A percentile compares a stretch with the other conserved stretches of the same genome.
Conservation (phyloP, 164 flowering plant genomes). For the Amborella trichopoda region DNA sequence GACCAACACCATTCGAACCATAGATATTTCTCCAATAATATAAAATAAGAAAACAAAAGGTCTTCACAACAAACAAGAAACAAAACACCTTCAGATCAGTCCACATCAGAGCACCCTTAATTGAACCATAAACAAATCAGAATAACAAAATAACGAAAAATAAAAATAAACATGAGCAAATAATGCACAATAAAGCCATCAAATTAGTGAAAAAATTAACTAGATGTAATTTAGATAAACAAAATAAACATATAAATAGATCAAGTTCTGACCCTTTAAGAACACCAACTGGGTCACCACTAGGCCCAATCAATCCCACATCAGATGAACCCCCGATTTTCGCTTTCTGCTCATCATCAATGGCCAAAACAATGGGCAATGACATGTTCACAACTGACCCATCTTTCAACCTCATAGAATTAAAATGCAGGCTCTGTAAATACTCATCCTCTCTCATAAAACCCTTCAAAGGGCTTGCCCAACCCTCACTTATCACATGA, state of each 20-base stretch:
- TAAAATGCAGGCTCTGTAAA: conserved; percentile 88
- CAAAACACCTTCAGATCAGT: too few species aligned
- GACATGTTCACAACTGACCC: conserved; percentile 85
- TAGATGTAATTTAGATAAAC: not conserved
- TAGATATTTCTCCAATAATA: not conserved
- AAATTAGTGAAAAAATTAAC: not conserved
- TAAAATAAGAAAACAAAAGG: not conserved
- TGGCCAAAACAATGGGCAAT: conserved; percentile 83
- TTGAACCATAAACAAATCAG: too few species aligned
- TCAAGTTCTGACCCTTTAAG: conserved; percentile 44
- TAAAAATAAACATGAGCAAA: too few species aligned
- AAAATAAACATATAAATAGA: not conserved
- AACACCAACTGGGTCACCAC: conserved; percentile 48
- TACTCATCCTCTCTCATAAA: conserved; percentile 94
- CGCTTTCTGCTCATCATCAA: conserved; percentile 60
- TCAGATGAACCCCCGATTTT: conserved; percentile 36
- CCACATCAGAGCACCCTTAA: too few species aligned
- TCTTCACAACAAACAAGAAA: too few species aligned
- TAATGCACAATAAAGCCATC: too few species aligned
- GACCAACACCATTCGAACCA: not conserved
- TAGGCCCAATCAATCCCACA: conserved; percentile 54
- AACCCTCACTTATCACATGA: conserved; percentile 85
- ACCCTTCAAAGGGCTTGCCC: conserved; percentile 92
- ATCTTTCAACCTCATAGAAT: conserved; percentile 39
- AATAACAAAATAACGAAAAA: too few species aligned